These are phyloP conservation scores for Colletotrichum tofieldiae DNA, from an alignment of 2,329 filamentous ascomycete genomes.

Conservation along the genomic window DNA sequence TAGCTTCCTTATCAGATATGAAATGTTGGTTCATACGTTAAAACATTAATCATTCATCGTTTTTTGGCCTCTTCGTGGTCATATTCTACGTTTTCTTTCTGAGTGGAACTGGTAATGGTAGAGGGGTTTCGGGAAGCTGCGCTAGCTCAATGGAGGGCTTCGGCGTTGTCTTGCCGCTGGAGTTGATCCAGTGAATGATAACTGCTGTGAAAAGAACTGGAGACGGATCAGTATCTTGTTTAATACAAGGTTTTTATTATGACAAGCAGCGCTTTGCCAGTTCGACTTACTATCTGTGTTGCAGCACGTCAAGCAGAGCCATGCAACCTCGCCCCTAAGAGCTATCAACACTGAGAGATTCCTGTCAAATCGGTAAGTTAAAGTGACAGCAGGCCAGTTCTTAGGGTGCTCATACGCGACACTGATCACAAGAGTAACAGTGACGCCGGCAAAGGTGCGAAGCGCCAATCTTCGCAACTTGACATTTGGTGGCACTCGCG, in stretches of 20 bases:
- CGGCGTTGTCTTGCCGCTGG: background rate
- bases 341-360: slow-evolving; percentile 18
- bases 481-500: background rate
- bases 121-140: no score
- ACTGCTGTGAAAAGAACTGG: slow-evolving; percentile 20
- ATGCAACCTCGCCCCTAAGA: slow-evolving; percentile 15
- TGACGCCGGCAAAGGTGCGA: slow-evolving; percentile 8
- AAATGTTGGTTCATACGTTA: no score
- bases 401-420: background rate
- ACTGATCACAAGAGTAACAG: slow-evolving; percentile 1
- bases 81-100: background rate
- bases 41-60: no score
- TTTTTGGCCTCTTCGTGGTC: no score
- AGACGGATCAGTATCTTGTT: background rate
- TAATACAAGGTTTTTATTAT: rapidly evolving
- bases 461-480: slow-evolving; percentile 16
- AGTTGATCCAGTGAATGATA: slow-evolving; percentile 13
- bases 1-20: no score
- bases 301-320: slow-evolving; percentile 29
- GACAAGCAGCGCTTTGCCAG: background rate
- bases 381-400: background rate
- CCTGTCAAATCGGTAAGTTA: background rate
- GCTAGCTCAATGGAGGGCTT: background rate
- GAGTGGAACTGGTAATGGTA: background rate
- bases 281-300: slow-evolving; percentile 26